Evolutionary conservation across 2,329 filamentous ascomycete genomes (phyloP).

Genomic region (Zasmidium citrigriseum): DNA sequence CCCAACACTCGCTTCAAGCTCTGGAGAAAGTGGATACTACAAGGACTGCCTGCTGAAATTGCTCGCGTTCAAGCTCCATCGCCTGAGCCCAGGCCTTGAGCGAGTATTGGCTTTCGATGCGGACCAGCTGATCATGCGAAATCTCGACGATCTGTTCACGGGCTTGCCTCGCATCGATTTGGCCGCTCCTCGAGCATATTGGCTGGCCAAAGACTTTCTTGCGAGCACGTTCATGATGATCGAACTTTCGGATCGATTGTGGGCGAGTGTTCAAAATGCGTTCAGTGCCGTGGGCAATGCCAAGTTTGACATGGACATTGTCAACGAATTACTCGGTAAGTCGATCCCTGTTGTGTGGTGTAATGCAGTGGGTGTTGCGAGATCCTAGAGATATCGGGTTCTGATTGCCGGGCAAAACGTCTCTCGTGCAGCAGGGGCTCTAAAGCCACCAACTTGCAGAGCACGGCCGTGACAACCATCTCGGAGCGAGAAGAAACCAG

Average conservation of each 20-base stretch:
- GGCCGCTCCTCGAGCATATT: conserved; percentile 34
- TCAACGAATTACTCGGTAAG: conserved; percentile 30
- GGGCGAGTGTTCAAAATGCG: conserved; percentile 24
- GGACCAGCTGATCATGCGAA: conserved; percentile 32
- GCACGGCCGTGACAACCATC: no score
- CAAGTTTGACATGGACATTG: conserved; percentile 35
- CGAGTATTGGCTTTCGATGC: conserved; percentile 30
- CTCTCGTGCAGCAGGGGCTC: no score
- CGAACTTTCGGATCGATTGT: conserved; percentile 27
- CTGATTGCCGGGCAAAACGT: no score
- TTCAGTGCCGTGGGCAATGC: conserved; percentile 18
- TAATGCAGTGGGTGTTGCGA: no score
- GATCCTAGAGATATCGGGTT: no score
- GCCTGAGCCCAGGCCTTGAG: conserved; percentile 22
- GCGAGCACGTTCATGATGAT: conserved; percentile 33
- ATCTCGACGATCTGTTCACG: conserved; percentile 32
- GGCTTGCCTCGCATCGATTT: conserved; percentile 27
- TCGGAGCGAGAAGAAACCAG: no score
- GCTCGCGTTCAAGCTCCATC: no score
- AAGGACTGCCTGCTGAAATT: no score
- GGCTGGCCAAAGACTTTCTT: conserved; percentile 31
- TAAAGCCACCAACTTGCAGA: no score
- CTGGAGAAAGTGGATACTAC: no score
- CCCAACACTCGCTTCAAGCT: no score
- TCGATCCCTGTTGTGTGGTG: no score